Evolutionary conservation across 208 protist genomes (phyloP).

Genomic region (Leishmania arabica): DNA sequence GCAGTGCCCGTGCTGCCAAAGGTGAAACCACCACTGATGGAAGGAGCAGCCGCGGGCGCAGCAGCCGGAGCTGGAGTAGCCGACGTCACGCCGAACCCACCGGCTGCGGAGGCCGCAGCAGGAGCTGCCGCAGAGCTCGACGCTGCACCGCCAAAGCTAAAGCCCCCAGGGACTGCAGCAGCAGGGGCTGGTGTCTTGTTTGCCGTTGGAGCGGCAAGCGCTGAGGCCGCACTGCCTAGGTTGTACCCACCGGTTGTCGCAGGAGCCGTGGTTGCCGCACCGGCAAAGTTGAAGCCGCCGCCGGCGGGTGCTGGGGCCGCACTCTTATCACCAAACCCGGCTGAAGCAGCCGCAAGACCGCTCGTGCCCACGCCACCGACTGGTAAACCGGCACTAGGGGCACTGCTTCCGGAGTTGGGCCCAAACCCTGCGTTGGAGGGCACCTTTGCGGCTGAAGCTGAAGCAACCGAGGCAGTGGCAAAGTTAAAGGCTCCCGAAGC

Average conservation of each 20-base stretch:
- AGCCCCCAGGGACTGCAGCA: conserved; percentile 11
- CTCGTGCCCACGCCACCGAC: background rate
- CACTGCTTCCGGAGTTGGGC: background rate
- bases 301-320: background rate
- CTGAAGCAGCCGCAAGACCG: background rate
- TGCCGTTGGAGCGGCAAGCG: background rate
- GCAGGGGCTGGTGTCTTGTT: background rate
- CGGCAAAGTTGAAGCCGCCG: conserved; percentile 21
- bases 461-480: conserved; percentile 5
- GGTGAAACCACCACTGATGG: conserved; percentile 19
- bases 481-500: background rate
- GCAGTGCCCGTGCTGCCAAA: conserved; percentile 14
- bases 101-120: background rate
- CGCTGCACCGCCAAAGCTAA: conserved; percentile 16
- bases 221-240: conserved; percentile 18
- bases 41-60: background rate
- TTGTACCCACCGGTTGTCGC: conserved; percentile 4
- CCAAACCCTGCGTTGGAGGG: background rate
- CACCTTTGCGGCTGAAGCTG: background rate
- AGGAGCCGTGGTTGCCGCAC: background rate
- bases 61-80: conserved; percentile 9
- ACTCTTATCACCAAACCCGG: background rate
- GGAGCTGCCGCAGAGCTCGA: conserved; percentile 21
- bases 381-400: background rate
- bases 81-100: conserved; percentile 1